Evolutionary conservation across 805 yeast species (phyloP), one percentile per base, ranked within the genome.

Genomic region (Yarrowia sp.): DNA sequence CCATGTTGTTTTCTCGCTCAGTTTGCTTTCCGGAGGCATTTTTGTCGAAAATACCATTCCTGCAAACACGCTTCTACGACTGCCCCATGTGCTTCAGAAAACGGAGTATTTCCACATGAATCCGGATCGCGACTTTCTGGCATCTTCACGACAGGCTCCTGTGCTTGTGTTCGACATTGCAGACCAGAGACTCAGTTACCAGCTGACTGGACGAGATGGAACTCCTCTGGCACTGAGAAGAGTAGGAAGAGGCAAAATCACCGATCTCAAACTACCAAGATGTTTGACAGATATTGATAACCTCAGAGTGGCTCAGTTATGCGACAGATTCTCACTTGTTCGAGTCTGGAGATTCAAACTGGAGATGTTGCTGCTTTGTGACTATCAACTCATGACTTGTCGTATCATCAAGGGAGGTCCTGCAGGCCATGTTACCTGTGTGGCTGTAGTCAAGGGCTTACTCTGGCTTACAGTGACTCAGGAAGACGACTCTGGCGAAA

Each of bases 31-130:
- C 3, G 46, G 35, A 4, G 33, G 10, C 0, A 46, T 54, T 2
- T n/a, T 17, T 16, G 46, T 54, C 9, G 61, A 54, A 38, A 54
- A 54, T 22, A 38, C 46, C 5, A 54, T 54, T 12, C 61, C 46
- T 2, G 61, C 46, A 36, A 54, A 38, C 46, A 36, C 61, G 1
- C 35, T 54, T 9, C 33, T 54, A 7, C 22, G 61, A 24, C 26
- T 54, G 4, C 61, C 61, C 11, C 61, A 54, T 12, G 46, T 54
- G 46, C 26, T 54, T 11, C 61, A 54, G 6, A 54, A 54, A 8
- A 54, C 61, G 14, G 61, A 54, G 35, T 54, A 36, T 9, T 54
- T 54, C 17, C 61, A 54, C 35, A 54, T 54, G 61, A 54, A 54
- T 24, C 61, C 61, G 14, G 61, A 54, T 7, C 61, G 46, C 1